Evolutionary conservation across 257 asterid species (phyloP), one percentile per base, ranked within the genome.

Genomic region (Solanum chilense): DNA sequence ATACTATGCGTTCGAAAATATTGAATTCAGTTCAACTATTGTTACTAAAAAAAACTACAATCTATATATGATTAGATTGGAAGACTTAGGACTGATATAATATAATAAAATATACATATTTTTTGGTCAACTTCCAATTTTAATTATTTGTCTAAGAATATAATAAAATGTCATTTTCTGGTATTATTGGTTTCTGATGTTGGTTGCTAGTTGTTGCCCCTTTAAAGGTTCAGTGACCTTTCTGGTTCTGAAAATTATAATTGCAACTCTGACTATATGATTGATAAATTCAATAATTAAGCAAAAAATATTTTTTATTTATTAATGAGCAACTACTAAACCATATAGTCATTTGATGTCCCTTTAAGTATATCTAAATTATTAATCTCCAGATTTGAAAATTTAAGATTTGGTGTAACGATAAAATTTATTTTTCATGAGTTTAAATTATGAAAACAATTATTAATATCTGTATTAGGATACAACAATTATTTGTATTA

Each of bases 191-290:
- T 49, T 49, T 49, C 58, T 49, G 20, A 49, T 15, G 6, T 49
- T 49, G 60, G 60, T 49, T 49, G 60, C 60, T 49, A 49, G 60
- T 15, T 49, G 60, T 15, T 49, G 21, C 21, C 60, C 60, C 15
- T 49, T 49, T 49, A 49, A 15, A 49, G 21, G 60, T 49, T 49
- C 60, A 49, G 21, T 49, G 60, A 5, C 60, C 60, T 49, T 49
- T 49, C 60, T 49, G 60, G 9, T 82, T 82, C 82, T 85, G 84
- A 78, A 89, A 87, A 23, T 29, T 66, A 70, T 80, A 86, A 60
- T 86, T 14, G 5, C 11, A 13, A 31, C 47, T 25, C 75, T 87
- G 81, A 27, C 52, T 39, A 33, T 27, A 45, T 78, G 39, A 78
- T 25, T 31, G 31, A 78, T 18, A 78, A 78, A 9, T 78, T 27